Percentiles rank a stretch among this genome's conserved stretches.
These are phyloP conservation scores for Solanum infundibuliforme DNA, from an alignment of 257 asterid genomes.

Conservation along the genomic window DNA sequence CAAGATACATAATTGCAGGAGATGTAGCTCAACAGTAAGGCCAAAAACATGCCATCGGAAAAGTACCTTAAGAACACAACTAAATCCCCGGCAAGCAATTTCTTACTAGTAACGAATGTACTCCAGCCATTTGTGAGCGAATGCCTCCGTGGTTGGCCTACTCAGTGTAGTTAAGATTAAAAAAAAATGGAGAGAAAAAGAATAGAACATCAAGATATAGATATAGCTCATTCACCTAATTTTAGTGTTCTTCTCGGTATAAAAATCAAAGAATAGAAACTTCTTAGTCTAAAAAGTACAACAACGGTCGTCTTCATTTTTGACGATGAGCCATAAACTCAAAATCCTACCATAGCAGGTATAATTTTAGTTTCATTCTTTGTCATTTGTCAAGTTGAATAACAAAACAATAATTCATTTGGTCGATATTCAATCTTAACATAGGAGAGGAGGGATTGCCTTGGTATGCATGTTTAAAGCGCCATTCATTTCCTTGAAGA, in stretches of 20 bases:
- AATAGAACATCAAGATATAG: neutral
- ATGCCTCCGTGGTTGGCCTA: slow-evolving; percentile 77
- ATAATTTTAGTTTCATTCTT: neutral
- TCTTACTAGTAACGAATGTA: slow-evolving; percentile 53
- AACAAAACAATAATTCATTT: neutral
- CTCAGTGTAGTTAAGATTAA: neutral
- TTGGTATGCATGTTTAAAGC: slow-evolving; percentile 61
- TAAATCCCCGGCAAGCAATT: slow-evolving; percentile 60
- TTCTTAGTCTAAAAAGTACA: neutral
- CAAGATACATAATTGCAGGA: neutral
- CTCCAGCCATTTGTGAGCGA: slow-evolving; percentile 79
- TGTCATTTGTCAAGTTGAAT: neutral
- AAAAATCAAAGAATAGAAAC: neutral
- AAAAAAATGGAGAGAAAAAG: neutral
- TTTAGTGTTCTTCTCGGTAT: neutral
- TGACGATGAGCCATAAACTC: neutral
- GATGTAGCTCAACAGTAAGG: neutral
- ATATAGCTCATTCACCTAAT: neutral
- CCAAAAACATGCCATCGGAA: neutral
- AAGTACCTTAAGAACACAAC: slow-evolving; percentile 60
- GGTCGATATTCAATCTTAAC: neutral
- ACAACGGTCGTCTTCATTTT: neutral
- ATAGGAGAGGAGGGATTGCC: slow-evolving; percentile 20
- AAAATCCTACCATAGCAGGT: neutral
- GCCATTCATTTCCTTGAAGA: slow-evolving; percentile 59